Evolutionary conservation across 2,329 filamentous ascomycete genomes (phyloP).

Genomic region (Fusarium sp.): DNA sequence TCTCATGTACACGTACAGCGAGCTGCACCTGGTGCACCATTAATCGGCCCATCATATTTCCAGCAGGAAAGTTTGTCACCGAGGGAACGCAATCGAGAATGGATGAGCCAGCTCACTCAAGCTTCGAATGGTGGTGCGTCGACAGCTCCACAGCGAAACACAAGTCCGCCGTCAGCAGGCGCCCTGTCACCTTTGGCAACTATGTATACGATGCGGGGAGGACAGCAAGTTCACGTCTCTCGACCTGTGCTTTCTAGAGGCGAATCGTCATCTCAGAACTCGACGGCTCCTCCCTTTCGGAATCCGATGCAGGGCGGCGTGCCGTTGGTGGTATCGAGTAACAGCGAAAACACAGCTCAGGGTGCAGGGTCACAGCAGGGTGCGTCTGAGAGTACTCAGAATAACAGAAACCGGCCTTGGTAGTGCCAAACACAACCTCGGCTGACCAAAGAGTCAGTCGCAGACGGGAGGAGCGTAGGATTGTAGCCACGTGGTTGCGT

Average conservation of each 20-base stretch:
- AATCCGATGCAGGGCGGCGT: conserved; percentile 31
- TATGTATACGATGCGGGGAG: conserved; percentile 25
- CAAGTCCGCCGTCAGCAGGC: conserved; percentile 14
- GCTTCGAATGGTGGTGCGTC: conserved; percentile 7
- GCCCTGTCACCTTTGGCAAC: conserved; percentile 33
- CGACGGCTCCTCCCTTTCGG: conserved; percentile 18
- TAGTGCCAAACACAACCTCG: conserved; percentile 12
- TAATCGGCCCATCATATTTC: conserved; percentile 17
- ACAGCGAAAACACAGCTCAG: conserved; percentile 20
- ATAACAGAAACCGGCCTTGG: conserved; percentile 35
- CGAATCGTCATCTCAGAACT: conserved; percentile 1
- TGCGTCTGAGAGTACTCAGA: conserved; percentile 13
- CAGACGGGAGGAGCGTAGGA: background rate
- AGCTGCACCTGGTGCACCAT: conserved; percentile 5
- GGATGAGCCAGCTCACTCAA: conserved; percentile 13
- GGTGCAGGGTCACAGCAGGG: background rate
- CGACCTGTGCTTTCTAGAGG: background rate
- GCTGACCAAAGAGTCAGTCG: background rate
- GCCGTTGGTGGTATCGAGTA: conserved; percentile 13
- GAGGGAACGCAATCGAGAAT: conserved; percentile 20
- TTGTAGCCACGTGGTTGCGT: background rate
- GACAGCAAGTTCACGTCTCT: background rate
- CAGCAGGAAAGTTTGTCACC: conserved; percentile 19
- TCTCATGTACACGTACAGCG: conserved; percentile 12
- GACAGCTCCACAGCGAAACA: conserved; percentile 5